These are phyloP conservation scores for Malus sylvestris DNA, from an alignment of 306 rosid species.

Conservation along the genomic window DNA sequence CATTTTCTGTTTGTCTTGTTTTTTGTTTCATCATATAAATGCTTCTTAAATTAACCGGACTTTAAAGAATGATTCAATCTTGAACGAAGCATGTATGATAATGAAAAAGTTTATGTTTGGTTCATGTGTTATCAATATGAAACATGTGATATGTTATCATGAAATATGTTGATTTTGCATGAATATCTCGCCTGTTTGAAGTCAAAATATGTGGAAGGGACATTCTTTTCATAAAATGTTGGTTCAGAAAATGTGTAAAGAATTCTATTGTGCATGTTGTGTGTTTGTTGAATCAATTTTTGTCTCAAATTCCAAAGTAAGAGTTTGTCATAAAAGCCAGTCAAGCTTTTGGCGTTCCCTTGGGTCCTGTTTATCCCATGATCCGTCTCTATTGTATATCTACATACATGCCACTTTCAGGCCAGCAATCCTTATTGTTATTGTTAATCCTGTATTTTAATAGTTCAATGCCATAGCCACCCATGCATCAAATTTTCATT, in stretches of 20 bases:
- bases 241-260: neutral
- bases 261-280: neutral
- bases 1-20: neutral
- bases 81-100: neutral
- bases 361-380: neutral
- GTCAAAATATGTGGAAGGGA: neutral
- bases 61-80: neutral
- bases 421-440: neutral
- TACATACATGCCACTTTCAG: neutral
- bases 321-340: neutral
- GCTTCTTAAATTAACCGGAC: neutral
- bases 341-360: neutral
- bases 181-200: neutral
- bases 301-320: neutral
- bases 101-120: neutral
- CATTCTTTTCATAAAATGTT: neutral
- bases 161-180: neutral
- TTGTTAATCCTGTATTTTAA: neutral
- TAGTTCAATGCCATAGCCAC: neutral
- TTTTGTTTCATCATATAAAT: neutral
- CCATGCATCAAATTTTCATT: neutral
- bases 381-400: neutral
- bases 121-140: neutral
- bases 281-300: neutral
- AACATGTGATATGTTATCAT: neutral